Conservation (phyloP, 2,329 filamentous ascomycete species). For the Sclerotinia subarctica region DNA sequence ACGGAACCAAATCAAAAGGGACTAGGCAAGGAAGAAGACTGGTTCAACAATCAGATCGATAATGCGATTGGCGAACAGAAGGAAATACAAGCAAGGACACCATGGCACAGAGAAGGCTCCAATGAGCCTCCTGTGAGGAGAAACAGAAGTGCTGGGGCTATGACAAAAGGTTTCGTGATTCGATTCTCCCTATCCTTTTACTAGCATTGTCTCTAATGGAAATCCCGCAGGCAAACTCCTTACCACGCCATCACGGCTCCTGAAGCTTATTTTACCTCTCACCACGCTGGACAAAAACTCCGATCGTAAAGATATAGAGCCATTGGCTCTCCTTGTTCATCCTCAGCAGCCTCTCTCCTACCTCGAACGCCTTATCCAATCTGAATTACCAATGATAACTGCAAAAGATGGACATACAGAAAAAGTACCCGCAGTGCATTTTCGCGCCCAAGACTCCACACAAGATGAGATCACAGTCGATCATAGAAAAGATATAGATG, state of each 20-base stretch:
- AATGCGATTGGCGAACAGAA: constrained; percentile 44
- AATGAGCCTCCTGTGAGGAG: constrained; percentile 53
- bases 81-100: constrained; percentile 56
- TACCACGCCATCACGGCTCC: constrained; percentile 57
- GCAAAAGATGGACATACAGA: constrained; percentile 58
- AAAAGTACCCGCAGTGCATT: constrained; percentile 70
- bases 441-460: constrained; percentile 74
- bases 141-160: constrained; percentile 48
- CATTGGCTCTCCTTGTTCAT: constrained; percentile 79
- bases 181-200: not conserved
- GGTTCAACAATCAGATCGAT: constrained; percentile 40
- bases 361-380: constrained; percentile 82
- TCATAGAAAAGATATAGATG: constrained; percentile 39
- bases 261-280: constrained; percentile 25
- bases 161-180: constrained; percentile 56
- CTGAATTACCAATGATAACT: constrained; percentile 68
- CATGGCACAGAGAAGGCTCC: constrained; percentile 64
- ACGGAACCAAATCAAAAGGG: constrained; percentile 31
- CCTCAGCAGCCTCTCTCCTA: constrained; percentile 90
- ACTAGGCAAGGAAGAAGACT: constrained; percentile 38
- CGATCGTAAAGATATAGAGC: constrained; percentile 71
- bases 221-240: constrained; percentile 64
- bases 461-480: constrained; percentile 50
- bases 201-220: not conserved
- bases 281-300: constrained; percentile 57